Conservation (phyloP, 257 asterid genomes). For the Leptodermis oblonga region DNA sequence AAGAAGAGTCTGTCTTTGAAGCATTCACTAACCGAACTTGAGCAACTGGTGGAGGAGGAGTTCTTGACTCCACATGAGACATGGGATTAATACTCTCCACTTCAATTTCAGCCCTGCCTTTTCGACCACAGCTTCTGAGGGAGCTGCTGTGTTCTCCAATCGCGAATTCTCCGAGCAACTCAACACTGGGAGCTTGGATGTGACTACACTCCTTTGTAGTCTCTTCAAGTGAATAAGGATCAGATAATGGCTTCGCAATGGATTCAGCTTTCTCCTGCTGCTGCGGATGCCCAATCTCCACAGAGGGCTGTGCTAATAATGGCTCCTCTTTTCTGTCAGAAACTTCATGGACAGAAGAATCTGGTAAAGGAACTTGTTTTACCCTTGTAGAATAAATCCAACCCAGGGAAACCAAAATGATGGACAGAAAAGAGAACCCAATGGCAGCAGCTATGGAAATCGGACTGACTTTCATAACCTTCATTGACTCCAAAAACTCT, state of each 20-base stretch:
- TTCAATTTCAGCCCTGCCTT: conserved; percentile 24
- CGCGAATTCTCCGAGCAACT: conserved; percentile 59
- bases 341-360: conserved; percentile 22
- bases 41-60: conserved; percentile 23
- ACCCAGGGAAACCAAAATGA: conserved; percentile 32
- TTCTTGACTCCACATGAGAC: conserved; percentile 8
- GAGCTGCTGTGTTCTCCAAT: conserved; percentile 35
- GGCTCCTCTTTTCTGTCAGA: conserved; percentile 12
- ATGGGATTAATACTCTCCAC: conserved; percentile 25
- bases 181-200: conserved; percentile 39
- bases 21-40: conserved; percentile 16
- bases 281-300: conserved; percentile 10
- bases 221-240: conserved; percentile 19
- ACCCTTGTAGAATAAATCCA: conserved; percentile 21
- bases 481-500: conserved; percentile 3
- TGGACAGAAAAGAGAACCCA: conserved; percentile 23
- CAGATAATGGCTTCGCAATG: conserved; percentile 11
- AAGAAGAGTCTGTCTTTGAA: conserved; percentile 24
- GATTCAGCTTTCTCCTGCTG: conserved; percentile 22
- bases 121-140: conserved; percentile 15
- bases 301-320: not conserved
- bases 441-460: conserved; percentile 10
- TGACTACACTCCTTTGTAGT: conserved; percentile 17
- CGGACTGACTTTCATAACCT: conserved; percentile 12
- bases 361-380: conserved; percentile 18